A percentile compares a stretch with the other conserved stretches of the same genome.
Conservation (phyloP, 305 asterid genomes). For the Solanum hybrid region DNA sequence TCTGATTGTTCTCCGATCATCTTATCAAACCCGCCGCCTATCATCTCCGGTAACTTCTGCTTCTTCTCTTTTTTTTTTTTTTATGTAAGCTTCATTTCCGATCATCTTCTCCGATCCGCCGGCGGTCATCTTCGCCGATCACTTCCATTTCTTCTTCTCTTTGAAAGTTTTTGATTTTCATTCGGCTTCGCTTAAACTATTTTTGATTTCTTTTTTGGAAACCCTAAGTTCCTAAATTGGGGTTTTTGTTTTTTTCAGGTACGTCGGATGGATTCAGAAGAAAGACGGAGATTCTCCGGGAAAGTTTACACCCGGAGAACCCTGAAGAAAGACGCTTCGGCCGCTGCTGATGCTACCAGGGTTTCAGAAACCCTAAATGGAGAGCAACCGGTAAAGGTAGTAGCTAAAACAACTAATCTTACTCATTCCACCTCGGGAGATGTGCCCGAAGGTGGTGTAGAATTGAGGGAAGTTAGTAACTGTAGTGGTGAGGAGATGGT, state of each 20-base stretch:
- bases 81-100: no score
- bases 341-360: background rate
- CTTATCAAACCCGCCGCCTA: background rate
- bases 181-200: accelerated
- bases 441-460: background rate
- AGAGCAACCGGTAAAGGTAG: background rate
- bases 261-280: background rate
- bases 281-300: background rate
- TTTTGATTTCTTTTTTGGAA: no score
- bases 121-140: background rate
- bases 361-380: background rate
- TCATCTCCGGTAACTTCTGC: background rate
- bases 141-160: background rate
- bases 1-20: background rate
- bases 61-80: background rate
- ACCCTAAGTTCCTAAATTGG: background rate
- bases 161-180: background rate
- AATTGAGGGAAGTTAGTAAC: background rate
- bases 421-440: background rate
- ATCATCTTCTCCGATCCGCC: background rate
- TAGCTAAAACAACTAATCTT: background rate
- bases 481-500: background rate
- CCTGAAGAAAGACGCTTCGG: background rate
- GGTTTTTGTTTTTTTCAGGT: background rate
- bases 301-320: background rate